Evolutionary conservation across 2,329 filamentous ascomycete species (phyloP).

Genomic region (Colletotrichum sp.): DNA sequence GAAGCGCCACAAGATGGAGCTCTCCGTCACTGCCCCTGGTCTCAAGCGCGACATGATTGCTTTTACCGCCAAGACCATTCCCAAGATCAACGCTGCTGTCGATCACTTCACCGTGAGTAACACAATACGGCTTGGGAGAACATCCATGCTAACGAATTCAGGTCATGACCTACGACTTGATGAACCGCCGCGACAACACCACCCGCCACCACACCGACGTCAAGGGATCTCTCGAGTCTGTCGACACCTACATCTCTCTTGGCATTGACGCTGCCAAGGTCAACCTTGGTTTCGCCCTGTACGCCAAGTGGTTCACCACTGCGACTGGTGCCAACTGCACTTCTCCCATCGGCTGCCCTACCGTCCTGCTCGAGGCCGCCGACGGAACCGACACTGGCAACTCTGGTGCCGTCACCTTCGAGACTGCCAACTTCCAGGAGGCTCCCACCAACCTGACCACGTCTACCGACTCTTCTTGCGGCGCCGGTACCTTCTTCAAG

Average conservation of each 20-base stretch:
- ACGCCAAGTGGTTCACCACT: constrained; percentile 70
- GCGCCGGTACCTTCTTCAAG: constrained; percentile 12
- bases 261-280: constrained; percentile 61
- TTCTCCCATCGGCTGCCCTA: constrained; percentile 61
- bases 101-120: constrained; percentile 64
- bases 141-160: not conserved
- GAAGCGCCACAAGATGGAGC: constrained; percentile 54
- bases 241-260: constrained; percentile 63
- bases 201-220: constrained; percentile 70
- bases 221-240: constrained; percentile 52
- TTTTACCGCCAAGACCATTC: constrained; percentile 60
- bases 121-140: rapidly evolving
- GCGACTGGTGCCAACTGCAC: constrained; percentile 49
- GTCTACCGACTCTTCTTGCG: not conserved
- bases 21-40: constrained; percentile 72
- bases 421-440: constrained; percentile 31
- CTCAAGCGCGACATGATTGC: constrained; percentile 69
- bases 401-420: constrained; percentile 44
- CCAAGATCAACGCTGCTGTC: constrained; percentile 61
- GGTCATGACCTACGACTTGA: constrained; percentile 75
- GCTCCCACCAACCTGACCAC: constrained; percentile 12
- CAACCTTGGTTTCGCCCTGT: constrained; percentile 72
- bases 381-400: constrained; percentile 63
- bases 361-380: constrained; percentile 62
- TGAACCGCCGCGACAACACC: constrained; percentile 71